Base-by-base conservation (phyloP, 257 asterid genomes). In the Przewalskia tangutica region DNA sequence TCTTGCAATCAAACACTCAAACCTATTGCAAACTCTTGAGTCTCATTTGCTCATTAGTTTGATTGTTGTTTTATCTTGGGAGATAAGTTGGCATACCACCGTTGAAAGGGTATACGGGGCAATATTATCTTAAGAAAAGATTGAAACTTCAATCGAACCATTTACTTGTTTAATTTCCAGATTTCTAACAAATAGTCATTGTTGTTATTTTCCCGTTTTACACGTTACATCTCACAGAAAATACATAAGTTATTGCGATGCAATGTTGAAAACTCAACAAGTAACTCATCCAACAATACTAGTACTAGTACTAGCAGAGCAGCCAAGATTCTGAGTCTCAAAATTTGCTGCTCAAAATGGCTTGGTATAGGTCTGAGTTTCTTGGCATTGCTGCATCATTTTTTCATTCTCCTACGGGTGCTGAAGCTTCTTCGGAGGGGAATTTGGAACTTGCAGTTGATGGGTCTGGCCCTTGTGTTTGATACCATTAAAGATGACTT, bases 371-470 rank as follows among this genome's bases (percentile, higher is more conserved):
- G 73, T 92, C 99, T 0, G 99, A 93, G 77, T 77, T 92, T 60
- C 97, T 94, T 51, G 99, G 99, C 9, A 75, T 95, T 82, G 99
- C 95, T 11, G 99, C 97, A 64, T 94, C 99, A 27, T 46, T 91
- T 70, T 84, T 94, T 77, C 97, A 95, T 46, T 89, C 95, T 75
- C 91, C 95, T 14, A 42, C 85, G 32, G 81, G 70, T 56, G 53
- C 68, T 3, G 92, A 67, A 77, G 62, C 55, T 65, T 83, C 82
- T 53, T 58, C 85, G 2, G 89, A 38, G 64, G 86, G 81, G 58
- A 81, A 42, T 12, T 32, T 64, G 17, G 91, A 85, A 85, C 91
- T 93, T 34, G 56, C 86, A n/a, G 78, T 83, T 18, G 96, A 92
- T 81, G 91, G 71, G 46, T 83, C 79, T 1, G 97, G 99, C 88